Conservation (phyloP, 208 protist genomes). For the Trypanosoma avium region DNA sequence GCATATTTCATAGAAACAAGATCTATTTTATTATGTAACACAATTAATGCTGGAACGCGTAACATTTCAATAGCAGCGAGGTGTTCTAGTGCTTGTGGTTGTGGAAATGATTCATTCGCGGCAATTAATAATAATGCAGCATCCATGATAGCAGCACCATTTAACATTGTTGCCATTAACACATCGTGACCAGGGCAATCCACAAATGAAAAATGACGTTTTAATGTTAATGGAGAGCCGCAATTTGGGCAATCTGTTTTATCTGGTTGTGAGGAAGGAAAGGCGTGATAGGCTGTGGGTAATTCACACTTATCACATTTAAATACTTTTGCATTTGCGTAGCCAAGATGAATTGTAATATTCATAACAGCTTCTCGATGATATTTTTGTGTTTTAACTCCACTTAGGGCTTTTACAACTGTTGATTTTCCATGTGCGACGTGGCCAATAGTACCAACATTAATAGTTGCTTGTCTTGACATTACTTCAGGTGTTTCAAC, state of each 20-base stretch:
- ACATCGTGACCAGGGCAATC: slow-evolving; percentile 99
- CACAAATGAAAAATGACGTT: slow-evolving; percentile 98
- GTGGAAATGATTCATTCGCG: slow-evolving; percentile 98
- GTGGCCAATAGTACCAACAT: slow-evolving; percentile 99
- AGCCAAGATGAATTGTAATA: slow-evolving; percentile 99
- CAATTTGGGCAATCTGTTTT: slow-evolving; percentile 73
- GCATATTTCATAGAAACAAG: slow-evolving; percentile 96
- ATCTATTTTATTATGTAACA: slow-evolving; percentile 99
- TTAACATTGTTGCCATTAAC: slow-evolving; percentile 99
- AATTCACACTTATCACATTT: slow-evolving; percentile 81
- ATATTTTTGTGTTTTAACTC: slow-evolving; percentile 99
- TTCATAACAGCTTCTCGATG: slow-evolving; percentile 99
- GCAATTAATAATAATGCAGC: slow-evolving; percentile 99
- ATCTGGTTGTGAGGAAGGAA: slow-evolving; percentile 90
- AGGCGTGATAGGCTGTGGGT: slow-evolving; percentile 94
- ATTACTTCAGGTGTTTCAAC: slow-evolving; percentile 98
- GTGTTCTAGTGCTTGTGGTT: slow-evolving; percentile 97
- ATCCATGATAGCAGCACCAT: slow-evolving; percentile 99
- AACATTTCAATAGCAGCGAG: slow-evolving; percentile 99
- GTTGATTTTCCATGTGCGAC: slow-evolving; percentile 99
- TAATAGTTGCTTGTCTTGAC: slow-evolving; percentile 99
- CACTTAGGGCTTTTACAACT: slow-evolving; percentile 99
- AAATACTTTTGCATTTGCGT: slow-evolving; percentile 99
- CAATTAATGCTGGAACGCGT: slow-evolving; percentile 98
- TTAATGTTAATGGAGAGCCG: slow-evolving; percentile 66